Percentiles rank a stretch among this genome's conserved stretches.
These are phyloP conservation scores for Dactylellina haptotyla DNA, from an alignment of 2,329 filamentous ascomycete species.

Conservation along the genomic window DNA sequence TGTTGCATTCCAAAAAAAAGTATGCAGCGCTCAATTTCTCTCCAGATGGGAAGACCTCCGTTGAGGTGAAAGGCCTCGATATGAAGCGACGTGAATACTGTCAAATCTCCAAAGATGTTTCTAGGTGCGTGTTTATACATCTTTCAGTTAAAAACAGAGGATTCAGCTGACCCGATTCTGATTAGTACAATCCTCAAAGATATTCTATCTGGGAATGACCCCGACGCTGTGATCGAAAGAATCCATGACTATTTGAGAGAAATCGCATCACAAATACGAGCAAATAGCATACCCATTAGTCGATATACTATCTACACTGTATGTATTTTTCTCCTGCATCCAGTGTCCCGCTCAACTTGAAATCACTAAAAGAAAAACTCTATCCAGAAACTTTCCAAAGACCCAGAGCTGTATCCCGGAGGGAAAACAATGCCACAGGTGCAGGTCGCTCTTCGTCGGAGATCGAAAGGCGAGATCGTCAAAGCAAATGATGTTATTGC, in stretches of 20 bases:
- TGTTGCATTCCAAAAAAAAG: constrained; percentile 98
- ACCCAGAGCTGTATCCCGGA: constrained; percentile 92
- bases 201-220: constrained; percentile 91
- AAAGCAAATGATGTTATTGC: constrained; percentile 96
- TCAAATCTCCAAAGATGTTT: constrained; percentile 92
- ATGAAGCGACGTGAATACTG: constrained; percentile 99
- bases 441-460: constrained; percentile 89
- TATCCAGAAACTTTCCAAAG: constrained; percentile 82
- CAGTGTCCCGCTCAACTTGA: constrained; percentile 53
- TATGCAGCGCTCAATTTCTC: constrained; percentile 96
- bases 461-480: constrained; percentile 84
- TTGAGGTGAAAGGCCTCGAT: constrained; percentile 97
- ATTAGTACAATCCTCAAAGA: constrained; percentile 82
- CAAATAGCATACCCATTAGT: constrained; percentile 75
- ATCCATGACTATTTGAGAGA: constrained; percentile 94
- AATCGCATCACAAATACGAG: constrained; percentile 85
- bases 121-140: constrained; percentile 65
- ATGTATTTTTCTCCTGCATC: constrained; percentile 55
- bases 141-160: background rate
- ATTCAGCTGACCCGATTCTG: constrained; percentile 50
- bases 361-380: background rate
- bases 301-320: constrained; percentile 97
- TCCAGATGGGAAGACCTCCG: constrained; percentile 91
- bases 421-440: constrained; percentile 95
- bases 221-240: constrained; percentile 84